A percentile compares a stretch with the other conserved stretches of the same genome.
These are phyloP conservation scores for Carex kokanica DNA, from an alignment of 176 grass and related monocot species.

Conservation along the genomic window DNA sequence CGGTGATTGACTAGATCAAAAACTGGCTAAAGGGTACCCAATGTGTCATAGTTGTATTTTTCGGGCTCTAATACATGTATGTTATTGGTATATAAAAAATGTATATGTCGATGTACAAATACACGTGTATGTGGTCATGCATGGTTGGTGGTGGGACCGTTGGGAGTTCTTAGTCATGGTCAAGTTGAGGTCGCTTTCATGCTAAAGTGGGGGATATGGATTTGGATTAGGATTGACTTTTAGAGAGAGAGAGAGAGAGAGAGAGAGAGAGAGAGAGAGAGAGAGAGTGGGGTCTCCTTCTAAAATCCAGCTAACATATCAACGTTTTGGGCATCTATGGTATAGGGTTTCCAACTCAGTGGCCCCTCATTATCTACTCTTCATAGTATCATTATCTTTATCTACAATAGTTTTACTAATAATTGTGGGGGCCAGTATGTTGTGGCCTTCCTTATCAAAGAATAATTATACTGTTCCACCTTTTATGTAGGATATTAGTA, in stretches of 20 bases:
- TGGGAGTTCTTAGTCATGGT: conserved; percentile 31
- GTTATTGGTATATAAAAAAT: not conserved
- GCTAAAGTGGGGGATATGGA: conserved; percentile 23
- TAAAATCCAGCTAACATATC: conserved; percentile 37
- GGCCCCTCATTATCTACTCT: conserved; percentile 11
- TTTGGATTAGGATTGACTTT: conserved; percentile 40
- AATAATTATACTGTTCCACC: conserved; percentile 5
- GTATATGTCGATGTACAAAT: not conserved
- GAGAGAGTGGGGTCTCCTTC: conserved; percentile 7
- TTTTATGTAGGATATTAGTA: conserved; percentile 15
- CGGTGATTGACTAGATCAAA: not conserved
- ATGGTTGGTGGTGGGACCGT: not conserved
- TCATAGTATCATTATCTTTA: conserved; percentile 8
- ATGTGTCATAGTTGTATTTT: not conserved
- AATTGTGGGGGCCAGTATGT: conserved; percentile 16
- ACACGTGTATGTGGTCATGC: not conserved
- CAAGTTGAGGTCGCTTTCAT: conserved; percentile 35
- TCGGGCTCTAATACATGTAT: not conserved
- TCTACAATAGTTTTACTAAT: conserved; percentile 6
- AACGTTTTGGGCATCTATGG: conserved; percentile 27
- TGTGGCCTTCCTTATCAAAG: not conserved
- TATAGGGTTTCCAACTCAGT: conserved; percentile 19
- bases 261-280: no score
- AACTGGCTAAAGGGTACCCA: not conserved
- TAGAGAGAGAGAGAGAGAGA: not conserved